Evolutionary conservation across 352 stramenopile species (phyloP), one percentile per base, ranked within the genome.

Genomic region (Globisporangium alternatum): DNA sequence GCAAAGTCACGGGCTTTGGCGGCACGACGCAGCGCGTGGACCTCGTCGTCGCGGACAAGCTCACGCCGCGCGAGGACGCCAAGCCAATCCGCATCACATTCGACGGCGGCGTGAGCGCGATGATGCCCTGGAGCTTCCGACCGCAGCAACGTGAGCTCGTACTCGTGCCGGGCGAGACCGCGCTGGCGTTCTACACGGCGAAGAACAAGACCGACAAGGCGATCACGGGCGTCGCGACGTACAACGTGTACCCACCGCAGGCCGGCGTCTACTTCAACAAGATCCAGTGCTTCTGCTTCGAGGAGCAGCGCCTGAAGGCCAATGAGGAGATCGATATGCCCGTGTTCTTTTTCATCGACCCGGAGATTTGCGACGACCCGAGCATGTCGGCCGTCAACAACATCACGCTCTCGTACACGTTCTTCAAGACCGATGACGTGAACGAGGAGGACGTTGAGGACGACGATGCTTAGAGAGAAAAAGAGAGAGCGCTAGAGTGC

Each of bases 261-360:
- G 84, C 89, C 7, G 80, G 98, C 31, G 84, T 99, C 41, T 99
- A 99, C 77, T 99, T 99, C 76, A 99, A 99, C 85, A 99, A 99
- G 79, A 99, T 99, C 72, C 97, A 99, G 81, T 99, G 98, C 76
- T 99, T 99, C 78, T 99, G 98, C 76, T 99, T 99, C 70, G 98
- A 99, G 74, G 97, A 99, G 79, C 98, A 99, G 76, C 85, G 97
- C 19, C 79, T 99, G 6, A 91, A 98, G 59, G 86, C 95, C 6
- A 89, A 97, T 28, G 98, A 99, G 71, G 98, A 99, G 73, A 98
- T 99, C 62, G 97, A 98, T 78, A 99, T 99, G 97, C 97, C 97
- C 31, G 96, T 99, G 22, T 99, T 99, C 71, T 99, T 99, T 83
- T 99, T 99, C 78, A 98, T 99, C 69, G 97, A 99, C 81, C 97